These are phyloP conservation scores for Panellus pusillus DNA, from an alignment of 768 basidiomycete species.

Conservation along the genomic window DNA sequence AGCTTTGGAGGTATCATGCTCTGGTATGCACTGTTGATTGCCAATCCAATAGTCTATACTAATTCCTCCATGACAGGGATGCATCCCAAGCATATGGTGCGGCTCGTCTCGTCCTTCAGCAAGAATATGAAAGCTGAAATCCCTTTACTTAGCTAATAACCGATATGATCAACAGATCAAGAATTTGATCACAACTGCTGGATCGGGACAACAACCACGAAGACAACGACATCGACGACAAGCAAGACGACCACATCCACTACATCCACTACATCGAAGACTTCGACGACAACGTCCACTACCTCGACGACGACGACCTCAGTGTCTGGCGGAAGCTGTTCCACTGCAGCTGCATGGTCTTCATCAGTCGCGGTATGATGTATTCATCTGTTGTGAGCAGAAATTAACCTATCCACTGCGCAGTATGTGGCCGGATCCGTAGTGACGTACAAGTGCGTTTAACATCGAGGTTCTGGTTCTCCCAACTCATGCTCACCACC, in stretches of 20 bases:
- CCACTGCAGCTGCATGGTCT: slow-evolving; percentile 32
- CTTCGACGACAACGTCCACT: not conserved
- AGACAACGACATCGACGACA: slow-evolving; percentile 14
- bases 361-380: slow-evolving; percentile 28
- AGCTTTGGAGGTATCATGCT: slow-evolving; percentile 62
- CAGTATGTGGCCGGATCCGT: slow-evolving; percentile 37
- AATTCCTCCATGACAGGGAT: slow-evolving; percentile 5
- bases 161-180: slow-evolving; percentile 35
- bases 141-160: slow-evolving; percentile 27
- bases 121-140: not conserved
- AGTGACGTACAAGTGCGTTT: slow-evolving; percentile 33
- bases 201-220: slow-evolving; percentile 17
- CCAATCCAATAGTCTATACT: not conserved
- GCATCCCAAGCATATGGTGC: slow-evolving; percentile 15
- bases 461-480: not conserved
- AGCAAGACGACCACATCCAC: slow-evolving; percentile 17
- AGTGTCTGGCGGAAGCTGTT: slow-evolving; percentile 26
- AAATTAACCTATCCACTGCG: not conserved
- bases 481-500: not conserved
- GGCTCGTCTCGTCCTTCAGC: not conserved
- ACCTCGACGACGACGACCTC: slow-evolving; percentile 15
- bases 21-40: slow-evolving; percentile 26
- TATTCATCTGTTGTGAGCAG: not conserved
- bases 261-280: slow-evolving; percentile 19
- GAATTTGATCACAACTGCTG: slow-evolving; percentile 26